phyloP scores from a whole-genome alignment of 805 yeast species.

The Yamadazyma tumulicola region DNA sequence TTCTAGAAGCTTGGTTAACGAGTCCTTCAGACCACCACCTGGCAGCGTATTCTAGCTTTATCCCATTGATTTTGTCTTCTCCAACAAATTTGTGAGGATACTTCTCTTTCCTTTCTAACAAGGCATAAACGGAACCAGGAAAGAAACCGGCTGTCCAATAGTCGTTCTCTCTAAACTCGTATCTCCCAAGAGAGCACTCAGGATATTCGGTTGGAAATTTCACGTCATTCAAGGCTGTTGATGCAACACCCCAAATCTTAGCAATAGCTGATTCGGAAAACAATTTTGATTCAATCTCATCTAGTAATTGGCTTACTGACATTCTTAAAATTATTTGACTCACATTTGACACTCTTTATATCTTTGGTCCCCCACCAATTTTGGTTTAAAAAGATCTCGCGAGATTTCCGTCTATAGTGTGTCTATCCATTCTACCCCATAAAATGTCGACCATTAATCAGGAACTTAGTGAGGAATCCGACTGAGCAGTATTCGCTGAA shows the following conservation, averaged over 20 bases:
- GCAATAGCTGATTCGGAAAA: slow-evolving; percentile 10
- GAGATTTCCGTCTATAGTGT: no score
- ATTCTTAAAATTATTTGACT: not conserved
- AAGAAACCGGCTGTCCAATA: slow-evolving; percentile 16
- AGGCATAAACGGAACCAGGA: slow-evolving; percentile 12
- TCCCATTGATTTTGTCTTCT: slow-evolving; percentile 4
- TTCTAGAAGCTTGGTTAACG: slow-evolving; percentile 11
- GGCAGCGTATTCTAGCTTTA: slow-evolving; percentile 13
- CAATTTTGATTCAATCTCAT: slow-evolving; percentile 7
- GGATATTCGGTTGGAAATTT: slow-evolving; percentile 1
- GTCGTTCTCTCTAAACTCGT: slow-evolving; percentile 9
- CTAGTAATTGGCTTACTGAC: slow-evolving; percentile 1
- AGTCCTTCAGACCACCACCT: slow-evolving; percentile 15
- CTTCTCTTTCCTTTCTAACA: slow-evolving; percentile 10
- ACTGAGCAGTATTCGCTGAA: no score
- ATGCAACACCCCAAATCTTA: slow-evolving; percentile 13
- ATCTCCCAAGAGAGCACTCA: slow-evolving; percentile 9
- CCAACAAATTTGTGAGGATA: slow-evolving; percentile 10
- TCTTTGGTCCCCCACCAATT: no score
- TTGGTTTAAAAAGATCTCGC: no score
- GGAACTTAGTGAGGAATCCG: no score
- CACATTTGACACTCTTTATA: no score
- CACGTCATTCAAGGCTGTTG: not conserved
- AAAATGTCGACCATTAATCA: no score
- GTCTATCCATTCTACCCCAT: no score